Percentiles rank a stretch among this genome's conserved stretches.
These are phyloP conservation scores for Penicillium cataractarum DNA, from an alignment of 495 filamentous ascomycete genomes.

Conservation along the genomic window DNA sequence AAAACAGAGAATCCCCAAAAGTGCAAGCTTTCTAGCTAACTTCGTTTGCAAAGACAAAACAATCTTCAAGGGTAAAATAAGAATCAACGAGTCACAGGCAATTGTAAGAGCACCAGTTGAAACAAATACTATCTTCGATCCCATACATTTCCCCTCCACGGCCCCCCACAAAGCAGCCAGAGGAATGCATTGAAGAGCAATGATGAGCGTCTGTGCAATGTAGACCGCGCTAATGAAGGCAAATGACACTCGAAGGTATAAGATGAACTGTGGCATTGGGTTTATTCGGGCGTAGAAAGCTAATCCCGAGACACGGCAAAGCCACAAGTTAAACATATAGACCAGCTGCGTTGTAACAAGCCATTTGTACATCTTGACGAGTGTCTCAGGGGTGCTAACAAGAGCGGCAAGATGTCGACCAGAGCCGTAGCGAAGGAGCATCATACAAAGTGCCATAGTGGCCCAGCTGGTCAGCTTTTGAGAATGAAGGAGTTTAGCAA, in stretches of 20 bases:
- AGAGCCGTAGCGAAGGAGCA: conserved; percentile 4
- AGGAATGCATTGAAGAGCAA: background rate
- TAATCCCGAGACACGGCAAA: conserved; percentile 28
- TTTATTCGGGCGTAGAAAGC: conserved; percentile 30
- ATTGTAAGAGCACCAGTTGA: conserved; percentile 1
- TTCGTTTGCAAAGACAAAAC: background rate
- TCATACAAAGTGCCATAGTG: conserved; percentile 1
- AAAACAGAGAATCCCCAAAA: background rate
- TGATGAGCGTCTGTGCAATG: background rate
- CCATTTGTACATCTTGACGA: conserved; percentile 24
- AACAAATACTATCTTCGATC: conserved; percentile 1
- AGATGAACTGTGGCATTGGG: conserved; percentile 23
- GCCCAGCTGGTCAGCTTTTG: conserved; percentile 1
- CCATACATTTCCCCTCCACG: background rate
- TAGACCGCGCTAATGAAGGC: background rate
- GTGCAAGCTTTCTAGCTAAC: background rate
- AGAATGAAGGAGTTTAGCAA: background rate
- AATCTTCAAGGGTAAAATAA: background rate
- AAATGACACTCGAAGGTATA: background rate
- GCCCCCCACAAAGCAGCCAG: conserved; percentile 2
- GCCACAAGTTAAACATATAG: conserved; percentile 25
- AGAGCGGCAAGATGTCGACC: background rate
- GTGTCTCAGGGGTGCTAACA: background rate
- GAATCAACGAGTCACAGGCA: conserved; percentile 6
- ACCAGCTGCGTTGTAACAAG: conserved; percentile 22